These are phyloP conservation scores for Mrakia gelida DNA, from an alignment of 768 basidiomycete species.

Conservation along the genomic window DNA sequence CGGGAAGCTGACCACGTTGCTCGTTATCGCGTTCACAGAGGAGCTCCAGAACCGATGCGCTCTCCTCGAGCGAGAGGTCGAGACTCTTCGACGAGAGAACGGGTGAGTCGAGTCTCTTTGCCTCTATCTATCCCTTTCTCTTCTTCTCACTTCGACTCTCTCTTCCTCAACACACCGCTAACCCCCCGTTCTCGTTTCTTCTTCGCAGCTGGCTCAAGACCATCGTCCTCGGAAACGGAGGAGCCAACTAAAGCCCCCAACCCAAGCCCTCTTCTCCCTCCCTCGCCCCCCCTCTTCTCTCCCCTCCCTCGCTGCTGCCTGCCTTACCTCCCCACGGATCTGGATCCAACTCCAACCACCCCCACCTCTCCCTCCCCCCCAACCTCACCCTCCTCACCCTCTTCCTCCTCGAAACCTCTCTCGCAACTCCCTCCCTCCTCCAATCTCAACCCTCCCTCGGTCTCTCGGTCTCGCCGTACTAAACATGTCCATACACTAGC, in stretches of 20 bases:
- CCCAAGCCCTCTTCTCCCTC: not conserved
- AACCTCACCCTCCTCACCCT: not conserved
- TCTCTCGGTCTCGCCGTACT: not conserved
- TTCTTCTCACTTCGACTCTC: too few relatives aligned
- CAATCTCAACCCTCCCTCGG: not conserved
- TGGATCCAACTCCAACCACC: too few relatives aligned
- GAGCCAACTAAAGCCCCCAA: not conserved
- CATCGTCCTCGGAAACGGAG: slow-evolving; percentile 18
- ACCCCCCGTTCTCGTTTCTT: not conserved
- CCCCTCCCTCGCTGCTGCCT: not conserved
- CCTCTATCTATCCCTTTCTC: not conserved
- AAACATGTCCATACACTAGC: not conserved
- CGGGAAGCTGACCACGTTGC: not conserved
- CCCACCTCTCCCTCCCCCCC: too few relatives aligned
- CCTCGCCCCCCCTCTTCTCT: not conserved
- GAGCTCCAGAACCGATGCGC: slow-evolving; percentile 73
- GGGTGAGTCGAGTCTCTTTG: not conserved
- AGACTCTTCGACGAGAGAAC: slow-evolving; percentile 79
- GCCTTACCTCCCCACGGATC: too few relatives aligned
- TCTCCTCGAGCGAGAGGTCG: slow-evolving; percentile 86
- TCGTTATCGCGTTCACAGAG: slow-evolving; percentile 41
- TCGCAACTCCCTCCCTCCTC: too few relatives aligned
- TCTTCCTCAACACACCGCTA: not conserved
- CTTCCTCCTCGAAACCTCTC: not conserved
- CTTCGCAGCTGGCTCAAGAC: slow-evolving; percentile 16